phyloP scores from a whole-genome alignment of 495 filamentous ascomycete species.

The Trichocladium uniseriatum region DNA sequence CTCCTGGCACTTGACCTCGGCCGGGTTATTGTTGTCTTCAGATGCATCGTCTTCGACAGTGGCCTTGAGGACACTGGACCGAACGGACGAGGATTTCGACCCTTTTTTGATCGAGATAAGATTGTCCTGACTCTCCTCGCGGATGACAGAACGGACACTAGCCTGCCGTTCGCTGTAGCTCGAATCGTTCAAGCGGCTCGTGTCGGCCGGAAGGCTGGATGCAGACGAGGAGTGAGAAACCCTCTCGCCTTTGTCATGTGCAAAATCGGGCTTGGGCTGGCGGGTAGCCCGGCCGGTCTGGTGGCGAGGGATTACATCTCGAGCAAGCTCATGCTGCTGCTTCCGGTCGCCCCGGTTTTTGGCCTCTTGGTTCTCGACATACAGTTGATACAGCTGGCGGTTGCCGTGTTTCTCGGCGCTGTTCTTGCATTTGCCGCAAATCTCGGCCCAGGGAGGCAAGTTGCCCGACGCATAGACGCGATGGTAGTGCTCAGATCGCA shows the following conservation, averaged over 20 bases:
- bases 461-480: not conserved
- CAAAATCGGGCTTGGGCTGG: not conserved
- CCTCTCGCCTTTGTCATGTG: not conserved
- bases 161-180: not conserved
- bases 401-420: not conserved
- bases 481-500: conserved; percentile 8
- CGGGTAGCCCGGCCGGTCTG: not conserved
- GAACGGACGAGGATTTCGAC: not conserved
- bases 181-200: not conserved
- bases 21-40: not conserved
- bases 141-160: conserved; percentile 17
- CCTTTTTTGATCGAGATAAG: not conserved
- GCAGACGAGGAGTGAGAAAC: not conserved
- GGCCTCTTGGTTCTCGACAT: not conserved
- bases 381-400: not conserved
- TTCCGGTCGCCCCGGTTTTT: not conserved
- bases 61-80: not conserved
- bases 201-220: not conserved
- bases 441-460: not conserved
- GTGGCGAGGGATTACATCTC: not conserved
- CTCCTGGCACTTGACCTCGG: not conserved
- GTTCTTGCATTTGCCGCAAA: not conserved
- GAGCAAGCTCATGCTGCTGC: not conserved
- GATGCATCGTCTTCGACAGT: not conserved
- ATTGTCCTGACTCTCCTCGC: too few relatives aligned